Conservation (phyloP, 2,329 filamentous ascomycete genomes). For the Huntiella moniliformis region DNA sequence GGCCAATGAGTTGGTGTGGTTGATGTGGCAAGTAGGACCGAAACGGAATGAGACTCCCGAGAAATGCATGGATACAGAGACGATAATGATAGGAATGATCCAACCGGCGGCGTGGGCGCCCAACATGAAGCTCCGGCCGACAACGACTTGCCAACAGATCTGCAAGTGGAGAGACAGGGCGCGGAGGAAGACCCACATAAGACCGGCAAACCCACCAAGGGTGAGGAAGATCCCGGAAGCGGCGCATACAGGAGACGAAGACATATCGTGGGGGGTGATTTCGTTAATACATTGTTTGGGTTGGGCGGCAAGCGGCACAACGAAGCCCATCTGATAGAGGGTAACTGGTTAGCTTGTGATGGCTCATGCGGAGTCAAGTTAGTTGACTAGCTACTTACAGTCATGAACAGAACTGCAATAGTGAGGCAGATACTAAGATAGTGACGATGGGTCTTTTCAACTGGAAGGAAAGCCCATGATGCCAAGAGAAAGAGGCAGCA, state of each 20-base stretch:
- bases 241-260: slow-evolving; percentile 61
- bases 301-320: slow-evolving; percentile 62
- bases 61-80: slow-evolving; percentile 57
- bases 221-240: slow-evolving; percentile 75
- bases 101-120: slow-evolving; percentile 63
- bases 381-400: slow-evolving; percentile 33
- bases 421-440: slow-evolving; percentile 83
- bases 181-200: slow-evolving; percentile 82
- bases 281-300: slow-evolving; percentile 70
- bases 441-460: slow-evolving; percentile 79
- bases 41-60: slow-evolving; percentile 93
- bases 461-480: slow-evolving; percentile 63
- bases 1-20: slow-evolving; percentile 64
- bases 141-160: slow-evolving; percentile 90
- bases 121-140: slow-evolving; percentile 81
- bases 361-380: slow-evolving; percentile 3
- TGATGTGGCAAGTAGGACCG: slow-evolving; percentile 82
- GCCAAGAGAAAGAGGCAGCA: slow-evolving; percentile 58
- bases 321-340: slow-evolving; percentile 54
- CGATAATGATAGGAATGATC: slow-evolving; percentile 60
- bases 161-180: slow-evolving; percentile 86
- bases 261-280: slow-evolving; percentile 91
- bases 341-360: neutral
- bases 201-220: slow-evolving; percentile 64
- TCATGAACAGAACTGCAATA: slow-evolving; percentile 57